Base-by-base conservation (phyloP, 2,329 filamentous ascomycete species). In the Pochonia chlamydosporia region DNA sequence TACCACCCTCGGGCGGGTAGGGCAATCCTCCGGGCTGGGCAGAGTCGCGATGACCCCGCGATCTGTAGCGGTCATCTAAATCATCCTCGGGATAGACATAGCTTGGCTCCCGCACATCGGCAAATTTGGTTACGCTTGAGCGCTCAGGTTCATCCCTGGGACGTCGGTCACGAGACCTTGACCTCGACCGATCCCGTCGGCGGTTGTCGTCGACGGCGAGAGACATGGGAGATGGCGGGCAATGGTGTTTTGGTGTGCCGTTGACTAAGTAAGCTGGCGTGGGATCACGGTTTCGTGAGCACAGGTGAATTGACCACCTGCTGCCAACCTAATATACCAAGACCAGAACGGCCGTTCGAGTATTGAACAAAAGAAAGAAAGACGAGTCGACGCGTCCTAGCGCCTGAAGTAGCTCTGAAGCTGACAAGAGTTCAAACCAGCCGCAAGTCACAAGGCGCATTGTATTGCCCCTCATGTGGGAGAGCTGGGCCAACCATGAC, bases 181-280 rank as follows among this genome's bases (percentile, higher is more conserved):
- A 79, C 44, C 70, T 68, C 44, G 75, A 74, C 45, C 74, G 74
- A 42, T 65, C 70, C 46, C 71, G 70, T 40, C 68, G 68, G 42
- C 64, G 62, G 49, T 60, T 60, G 47, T 72, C 70, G 49, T 74
- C 72, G 45, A 76, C 70, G 47, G 69, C 66, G 39, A 79, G 66
- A 55, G 78, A 79, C 76, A 80, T 81, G 56, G 49, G 44, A 46
- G 11, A 20, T 10, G 23, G 9, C 36, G 36, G 36, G 36, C 10
- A 25, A 25, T 24, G 31, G 18, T 30, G n/a, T 5, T 37, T 30
- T 33, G 16, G 21, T 11, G 2, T 10, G 13, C 26, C 16, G 13
- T 10, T 11, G 16, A 14, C 41, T 3, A 57, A 33, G 14, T 58
- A 43, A 3, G 14, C 31, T 16, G 53, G 60, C 1, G 57, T 59